Percentiles rank a stretch among this genome's conserved stretches.
These are phyloP conservation scores for Yamadazyma aaseri DNA, from an alignment of 1,139 yeast genomes.

Conservation along the genomic window DNA sequence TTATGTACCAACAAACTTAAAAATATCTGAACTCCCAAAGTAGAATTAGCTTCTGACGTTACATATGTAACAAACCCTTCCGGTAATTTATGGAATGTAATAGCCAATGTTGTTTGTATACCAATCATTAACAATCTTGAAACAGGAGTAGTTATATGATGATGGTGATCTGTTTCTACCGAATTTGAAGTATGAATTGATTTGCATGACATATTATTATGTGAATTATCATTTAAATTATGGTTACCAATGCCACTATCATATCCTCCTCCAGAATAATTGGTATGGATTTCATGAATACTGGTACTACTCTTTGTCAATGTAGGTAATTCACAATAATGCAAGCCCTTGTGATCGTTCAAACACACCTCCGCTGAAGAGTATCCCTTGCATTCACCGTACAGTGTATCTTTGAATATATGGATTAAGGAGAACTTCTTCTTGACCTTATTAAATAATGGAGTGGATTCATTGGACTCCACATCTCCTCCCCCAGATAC, in stretches of 20 bases:
- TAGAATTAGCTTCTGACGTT: constrained; percentile 70
- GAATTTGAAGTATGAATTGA: constrained; percentile 5
- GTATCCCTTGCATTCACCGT: constrained; percentile 57
- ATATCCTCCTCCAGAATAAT: not conserved
- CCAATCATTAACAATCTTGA: constrained; percentile 82
- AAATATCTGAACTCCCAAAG: constrained; percentile 77
- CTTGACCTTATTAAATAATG: constrained; percentile 11
- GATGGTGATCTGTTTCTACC: constrained; percentile 56
- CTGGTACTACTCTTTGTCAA: constrained; percentile 4
- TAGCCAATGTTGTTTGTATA: constrained; percentile 83
- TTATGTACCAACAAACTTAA: constrained; percentile 85
- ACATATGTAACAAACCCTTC: constrained; percentile 91
- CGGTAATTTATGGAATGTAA: constrained; percentile 87
- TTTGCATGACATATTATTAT: not conserved
- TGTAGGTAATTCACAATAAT: constrained; percentile 41
- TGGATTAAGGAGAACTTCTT: constrained; percentile 15
- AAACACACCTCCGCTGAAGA: constrained; percentile 43
- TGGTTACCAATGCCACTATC: not conserved
- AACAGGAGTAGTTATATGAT: constrained; percentile 73
- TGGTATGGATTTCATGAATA: constrained; percentile 9
- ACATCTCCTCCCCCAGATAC: not conserved
- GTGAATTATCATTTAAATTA: not conserved
- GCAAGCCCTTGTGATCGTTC: constrained; percentile 21
- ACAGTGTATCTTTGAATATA: constrained; percentile 19
- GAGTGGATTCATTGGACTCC: constrained; percentile 35